Evolutionary conservation across 2,329 filamentous ascomycete species (phyloP).

Genomic region (Diplodia seriata): DNA sequence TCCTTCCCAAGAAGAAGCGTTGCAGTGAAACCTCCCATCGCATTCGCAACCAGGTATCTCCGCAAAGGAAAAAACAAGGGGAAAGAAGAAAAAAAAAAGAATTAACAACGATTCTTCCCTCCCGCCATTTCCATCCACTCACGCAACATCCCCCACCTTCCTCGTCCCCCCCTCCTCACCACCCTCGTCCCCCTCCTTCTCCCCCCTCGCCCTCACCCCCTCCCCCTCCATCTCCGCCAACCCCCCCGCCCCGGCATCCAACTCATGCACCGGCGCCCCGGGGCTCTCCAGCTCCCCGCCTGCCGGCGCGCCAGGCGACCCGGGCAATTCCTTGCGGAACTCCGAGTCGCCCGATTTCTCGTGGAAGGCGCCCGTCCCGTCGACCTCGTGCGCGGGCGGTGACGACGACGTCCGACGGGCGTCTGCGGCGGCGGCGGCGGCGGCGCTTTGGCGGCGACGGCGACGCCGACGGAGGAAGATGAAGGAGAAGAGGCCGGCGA

Average conservation of each 20-base stretch:
- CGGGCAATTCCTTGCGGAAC: conserved; percentile 1
- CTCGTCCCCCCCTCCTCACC: background rate
- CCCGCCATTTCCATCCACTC: no score
- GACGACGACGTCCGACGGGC: background rate
- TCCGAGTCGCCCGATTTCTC: conserved; percentile 5
- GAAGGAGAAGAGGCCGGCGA: conserved; percentile 33
- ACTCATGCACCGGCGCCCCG: conserved; percentile 2
- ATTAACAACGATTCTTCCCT: background rate
- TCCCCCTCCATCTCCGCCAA: conserved; percentile 13
- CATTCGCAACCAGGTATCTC: background rate
- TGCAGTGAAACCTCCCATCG: background rate
- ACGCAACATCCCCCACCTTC: background rate
- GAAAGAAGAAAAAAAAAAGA: background rate
- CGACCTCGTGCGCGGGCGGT: conserved; percentile 10
- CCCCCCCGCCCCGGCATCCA: background rate
- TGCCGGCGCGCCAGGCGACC: background rate
- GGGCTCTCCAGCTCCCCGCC: background rate
- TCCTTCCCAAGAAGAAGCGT: no score
- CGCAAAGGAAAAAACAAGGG: background rate
- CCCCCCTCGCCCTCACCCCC: background rate
- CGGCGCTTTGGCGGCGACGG: conserved; percentile 15
- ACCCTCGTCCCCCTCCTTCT: conserved; percentile 1
- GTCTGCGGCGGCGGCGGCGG: background rate
- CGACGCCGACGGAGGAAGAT: conserved; percentile 28
- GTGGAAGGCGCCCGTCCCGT: background rate